Evolutionary conservation across 345 rosid genomes (phyloP).

Genomic region (Cardiospermum halicacabum): DNA sequence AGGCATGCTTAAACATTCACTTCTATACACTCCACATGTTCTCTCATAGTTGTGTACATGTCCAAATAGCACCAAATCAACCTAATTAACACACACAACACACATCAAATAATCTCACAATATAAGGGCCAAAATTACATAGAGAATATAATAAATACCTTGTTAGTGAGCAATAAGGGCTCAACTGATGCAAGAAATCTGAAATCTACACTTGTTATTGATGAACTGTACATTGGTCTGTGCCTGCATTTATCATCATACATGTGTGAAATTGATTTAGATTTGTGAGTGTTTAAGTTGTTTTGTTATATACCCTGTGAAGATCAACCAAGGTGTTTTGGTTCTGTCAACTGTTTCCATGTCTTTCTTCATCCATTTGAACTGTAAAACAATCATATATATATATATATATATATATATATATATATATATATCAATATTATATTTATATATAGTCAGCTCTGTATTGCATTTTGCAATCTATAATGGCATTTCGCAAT

Average conservation of each 20-base stretch:
- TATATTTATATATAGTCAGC: too few species aligned
- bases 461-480: too few species aligned
- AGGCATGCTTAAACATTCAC: slow-evolving; percentile 46
- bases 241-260: slow-evolving; percentile 48
- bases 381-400: slow-evolving; percentile 20
- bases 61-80: slow-evolving; percentile 51
- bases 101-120: too few species aligned
- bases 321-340: slow-evolving; percentile 61
- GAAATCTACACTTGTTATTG: slow-evolving; percentile 5
- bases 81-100: slow-evolving; percentile 25
- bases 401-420: too few species aligned
- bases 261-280: neutral
- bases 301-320: slow-evolving; percentile 38
- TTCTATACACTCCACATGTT: slow-evolving; percentile 43
- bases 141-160: slow-evolving; percentile 25
- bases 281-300: neutral
- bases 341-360: slow-evolving; percentile 52
- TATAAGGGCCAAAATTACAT: too few species aligned
- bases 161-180: slow-evolving; percentile 40
- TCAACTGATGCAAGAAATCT: slow-evolving; percentile 32
- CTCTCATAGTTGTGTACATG: slow-evolving; percentile 75
- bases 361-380: slow-evolving; percentile 51
- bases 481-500: too few species aligned
- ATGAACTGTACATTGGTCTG: slow-evolving; percentile 56
- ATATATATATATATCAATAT: too few species aligned